A percentile compares a stretch with the other conserved stretches of the same genome.
Conservation (phyloP, 2,329 filamentous ascomycete genomes). For the Magnaporthiopsis poae region DNA sequence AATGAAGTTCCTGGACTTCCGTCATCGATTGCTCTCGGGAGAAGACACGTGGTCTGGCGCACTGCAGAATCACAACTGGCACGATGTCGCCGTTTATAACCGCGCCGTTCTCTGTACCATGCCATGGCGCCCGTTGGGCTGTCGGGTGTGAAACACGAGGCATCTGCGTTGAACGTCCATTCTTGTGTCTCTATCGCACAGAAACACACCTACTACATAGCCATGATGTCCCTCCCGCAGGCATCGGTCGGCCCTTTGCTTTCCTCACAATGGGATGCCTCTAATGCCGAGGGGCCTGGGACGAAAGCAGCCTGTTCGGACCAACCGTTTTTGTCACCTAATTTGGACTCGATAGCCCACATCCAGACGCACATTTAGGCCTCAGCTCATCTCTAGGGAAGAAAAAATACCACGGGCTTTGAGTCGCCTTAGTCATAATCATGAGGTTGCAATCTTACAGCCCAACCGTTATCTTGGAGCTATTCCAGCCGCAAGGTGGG, state of each 20-base stretch:
- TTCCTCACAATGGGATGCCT: not conserved
- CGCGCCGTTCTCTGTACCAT: too few relatives aligned
- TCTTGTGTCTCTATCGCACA: not conserved
- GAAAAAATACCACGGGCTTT: not conserved
- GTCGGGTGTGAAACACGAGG: too few relatives aligned
- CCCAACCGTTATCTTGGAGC: not conserved
- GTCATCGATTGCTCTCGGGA: not conserved
- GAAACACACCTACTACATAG: not conserved
- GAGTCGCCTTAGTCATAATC: not conserved
- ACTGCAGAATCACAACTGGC: not conserved
- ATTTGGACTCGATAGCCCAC: not conserved
- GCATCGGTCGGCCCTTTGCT: not conserved
- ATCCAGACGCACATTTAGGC: not conserved
- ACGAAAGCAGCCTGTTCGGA: not conserved
- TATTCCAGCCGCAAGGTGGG: not conserved
- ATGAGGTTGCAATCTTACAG: not conserved
- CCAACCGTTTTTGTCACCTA: not conserved
- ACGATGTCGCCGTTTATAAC: too few relatives aligned
- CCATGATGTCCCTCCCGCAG: not conserved
- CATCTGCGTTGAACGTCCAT: not conserved
- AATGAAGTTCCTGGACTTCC: not conserved
- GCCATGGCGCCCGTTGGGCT: too few relatives aligned
- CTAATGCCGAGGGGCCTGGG: not conserved
- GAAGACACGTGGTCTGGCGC: not conserved
- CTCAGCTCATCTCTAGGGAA: not conserved